Evolutionary conservation across 1,284 basidiomycete species (phyloP), one percentile per base, ranked within the genome.

Genomic region (Ganoderma resinaceum): DNA sequence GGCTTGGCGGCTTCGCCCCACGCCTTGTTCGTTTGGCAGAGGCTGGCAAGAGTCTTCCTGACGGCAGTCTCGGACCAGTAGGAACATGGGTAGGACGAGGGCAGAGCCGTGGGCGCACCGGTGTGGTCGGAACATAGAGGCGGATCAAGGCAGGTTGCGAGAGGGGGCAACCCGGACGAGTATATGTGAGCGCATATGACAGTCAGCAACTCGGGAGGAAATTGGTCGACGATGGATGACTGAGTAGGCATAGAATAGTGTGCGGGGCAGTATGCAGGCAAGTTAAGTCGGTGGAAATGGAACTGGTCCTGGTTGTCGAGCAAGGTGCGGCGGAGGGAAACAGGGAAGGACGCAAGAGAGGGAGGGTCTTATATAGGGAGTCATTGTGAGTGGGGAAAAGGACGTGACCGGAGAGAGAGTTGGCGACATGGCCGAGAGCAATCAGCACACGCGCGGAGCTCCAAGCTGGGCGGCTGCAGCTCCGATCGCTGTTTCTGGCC

Each of bases 1-100:
- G 92, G 93, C 73, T 90, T 91, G 14, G 93, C 91, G 0, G 91
- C 93, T 61, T 88, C 86, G 75, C 88, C 87, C 91, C 92, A 95
- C 2, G 87, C 84, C 73, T 84, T 89, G 75, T 89, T 93, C 52
- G 93, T 91, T 66, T 91, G 85, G 74, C 90, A 92, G 59, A 94
- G 88, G 72, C 78, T 90, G 14, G 86, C 83, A 42, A 95, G 83
- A 0, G 93, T 90, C 66, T 80, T 82, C 31, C 92, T 87, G 16
- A 88, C 82, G 35, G 87, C 74, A 1, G 85, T 82, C 71, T 94
- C 92, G 0, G 90, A 81, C 89, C 89, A 93, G 76, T 87, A 85
- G 8, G 86, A 80, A 1, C 90, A 83, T 0, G 93, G 93, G 71
- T 87, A 83, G 20, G 93, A 89, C 0, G 92, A 91, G 0, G 93